Base-by-base conservation (phyloP, 208 protist genomes). In the Leishmania lainsoni region DNA sequence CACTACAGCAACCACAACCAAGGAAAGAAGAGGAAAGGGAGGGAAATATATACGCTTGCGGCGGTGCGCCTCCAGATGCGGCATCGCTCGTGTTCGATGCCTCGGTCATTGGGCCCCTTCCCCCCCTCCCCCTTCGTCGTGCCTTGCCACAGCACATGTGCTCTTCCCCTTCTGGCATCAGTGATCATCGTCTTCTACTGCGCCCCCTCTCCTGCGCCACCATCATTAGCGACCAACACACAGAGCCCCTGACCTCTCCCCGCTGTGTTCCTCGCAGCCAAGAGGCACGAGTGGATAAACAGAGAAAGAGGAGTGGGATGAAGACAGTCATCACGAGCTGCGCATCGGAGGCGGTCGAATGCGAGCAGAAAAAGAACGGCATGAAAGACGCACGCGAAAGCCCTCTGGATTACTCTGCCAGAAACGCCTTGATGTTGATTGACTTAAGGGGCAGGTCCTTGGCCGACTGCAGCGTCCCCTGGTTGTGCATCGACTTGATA, bases 401-500 rank as follows among this genome's bases (percentile, higher is more conserved):
- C 66, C 68, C 66, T 48, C 45, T 3, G 17, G 8, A 35, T 45
- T 83, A 95, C 65, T 95, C 92, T 20, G 85, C 77, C 0, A 97
- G 78, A 78, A 97, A 97, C 52, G 94, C 94, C 83, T 96, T 97
- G 70, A 97, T 92, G 80, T 95, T 96, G 54, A 97, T 80, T 5
- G 94, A 96, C 77, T 94, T 92, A 77, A 97, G 92, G 32, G 94
- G 94, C 66, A 97, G 69, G 78, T 97, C 94, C 76, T 91, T 91
- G 5, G 92, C 83, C 22, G 90, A 94, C 3, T 77, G 77, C 69
- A 91, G 87, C 66, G 94, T 95, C 22, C 93, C 93, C 82, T 96
- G 92, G 70, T 96, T 95, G 75, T 93, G 85, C 95, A 98, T 98
- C 29, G 95, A 91, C 89, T 98, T 98, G 52, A 97, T 90, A 49